A percentile compares a stretch with the other conserved stretches of the same genome.
phyloP scores from a whole-genome alignment of 2,329 filamentous ascomycete genomes.

The Diaporthe destruens region DNA sequence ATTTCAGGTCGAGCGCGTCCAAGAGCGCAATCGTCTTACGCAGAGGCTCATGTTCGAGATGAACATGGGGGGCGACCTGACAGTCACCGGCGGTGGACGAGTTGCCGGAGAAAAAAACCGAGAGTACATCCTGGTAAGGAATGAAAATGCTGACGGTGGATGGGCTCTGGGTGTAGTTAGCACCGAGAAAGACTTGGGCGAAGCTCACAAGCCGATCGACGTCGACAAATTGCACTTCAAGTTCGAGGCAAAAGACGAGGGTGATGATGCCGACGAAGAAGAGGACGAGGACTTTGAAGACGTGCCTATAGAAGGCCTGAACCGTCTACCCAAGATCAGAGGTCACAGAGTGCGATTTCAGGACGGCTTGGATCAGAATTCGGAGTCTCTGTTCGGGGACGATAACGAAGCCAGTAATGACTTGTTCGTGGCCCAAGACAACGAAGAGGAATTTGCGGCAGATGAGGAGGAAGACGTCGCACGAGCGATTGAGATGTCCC shows the following conservation, averaged over 20 bases:
- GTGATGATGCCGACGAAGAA: slow-evolving; percentile 75
- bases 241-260: slow-evolving; percentile 67
- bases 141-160: slow-evolving; percentile 92
- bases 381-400: slow-evolving; percentile 69
- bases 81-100: slow-evolving; percentile 73
- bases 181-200: slow-evolving; percentile 82
- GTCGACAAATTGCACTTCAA: slow-evolving; percentile 77
- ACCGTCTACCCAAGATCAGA: slow-evolving; percentile 77
- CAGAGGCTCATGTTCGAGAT: slow-evolving; percentile 95
- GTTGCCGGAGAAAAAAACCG: slow-evolving; percentile 88
- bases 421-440: slow-evolving; percentile 53
- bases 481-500: slow-evolving; percentile 85
- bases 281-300: slow-evolving; percentile 91
- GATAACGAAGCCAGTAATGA: slow-evolving; percentile 47
- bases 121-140: slow-evolving; percentile 97
- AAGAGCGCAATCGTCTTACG: slow-evolving; percentile 92
- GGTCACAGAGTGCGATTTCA: slow-evolving; percentile 4
- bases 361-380: slow-evolving; percentile 36
- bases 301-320: slow-evolving; percentile 90
- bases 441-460: slow-evolving; percentile 45
- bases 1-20: slow-evolving; percentile 95
- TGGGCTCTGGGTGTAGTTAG: slow-evolving; percentile 96
- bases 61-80: slow-evolving; percentile 85
- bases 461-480: slow-evolving; percentile 74
- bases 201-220: slow-evolving; percentile 90